phyloP scores from a whole-genome alignment of 768 basidiomycete genomes.

The Termitomyces sp. region DNA sequence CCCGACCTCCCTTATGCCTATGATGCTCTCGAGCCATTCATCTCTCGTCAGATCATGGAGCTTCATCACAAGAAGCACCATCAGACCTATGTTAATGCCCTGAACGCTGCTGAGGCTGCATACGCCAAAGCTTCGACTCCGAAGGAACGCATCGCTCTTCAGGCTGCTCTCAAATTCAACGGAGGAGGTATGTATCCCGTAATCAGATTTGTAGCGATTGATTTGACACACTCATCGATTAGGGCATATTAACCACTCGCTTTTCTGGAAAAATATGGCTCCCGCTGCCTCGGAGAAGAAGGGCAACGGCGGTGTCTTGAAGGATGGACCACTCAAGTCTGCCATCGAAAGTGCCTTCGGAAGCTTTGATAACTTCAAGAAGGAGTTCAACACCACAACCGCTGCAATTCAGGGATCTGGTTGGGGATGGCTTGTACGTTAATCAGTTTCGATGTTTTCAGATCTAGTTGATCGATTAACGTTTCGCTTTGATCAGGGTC shows the following conservation, averaged over 20 bases:
- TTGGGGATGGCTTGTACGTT: slow-evolving; percentile 93
- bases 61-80: slow-evolving; percentile 96
- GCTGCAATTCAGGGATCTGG: slow-evolving; percentile 89
- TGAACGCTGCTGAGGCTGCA: slow-evolving; percentile 83
- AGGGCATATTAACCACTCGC: slow-evolving; percentile 92
- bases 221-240: slow-evolving; percentile 19
- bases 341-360: slow-evolving; percentile 65
- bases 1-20: slow-evolving; percentile 75
- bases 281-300: slow-evolving; percentile 48
- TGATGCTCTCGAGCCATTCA: slow-evolving; percentile 91
- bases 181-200: slow-evolving; percentile 68
- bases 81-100: slow-evolving; percentile 87
- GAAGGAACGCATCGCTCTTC: slow-evolving; percentile 81
- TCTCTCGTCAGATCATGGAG: slow-evolving; percentile 87
- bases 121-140: slow-evolving; percentile 63
- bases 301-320: slow-evolving; percentile 55
- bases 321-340: slow-evolving; percentile 58
- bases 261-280: slow-evolving; percentile 95
- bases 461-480: neutral
- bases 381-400: slow-evolving; percentile 81
- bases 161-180: slow-evolving; percentile 93
- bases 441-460: neutral
- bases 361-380: slow-evolving; percentile 63
- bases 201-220: slow-evolving; percentile 3
- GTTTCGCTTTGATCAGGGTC: slow-evolving; percentile 41